Base-by-base conservation (phyloP, 2,329 filamentous ascomycete genomes). In the Plectosphaerella cucumerina region DNA sequence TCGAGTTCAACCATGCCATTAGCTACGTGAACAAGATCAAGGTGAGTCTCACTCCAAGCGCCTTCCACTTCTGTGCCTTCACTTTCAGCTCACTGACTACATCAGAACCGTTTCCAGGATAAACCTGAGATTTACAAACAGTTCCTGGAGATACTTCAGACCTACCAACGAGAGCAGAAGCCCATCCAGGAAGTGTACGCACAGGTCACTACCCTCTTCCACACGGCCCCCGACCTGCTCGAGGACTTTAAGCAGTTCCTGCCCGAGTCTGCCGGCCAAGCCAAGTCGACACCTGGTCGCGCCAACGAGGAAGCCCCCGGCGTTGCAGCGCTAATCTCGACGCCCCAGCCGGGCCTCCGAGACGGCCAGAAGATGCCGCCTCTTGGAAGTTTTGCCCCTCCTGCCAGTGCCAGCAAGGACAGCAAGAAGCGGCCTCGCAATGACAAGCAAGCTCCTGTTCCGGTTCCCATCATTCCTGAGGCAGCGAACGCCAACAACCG, bases 11-110 rank as follows among this genome's bases (percentile, higher is more conserved):
- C 66, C 94, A 99, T 71, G 94, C 94, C 1, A 99, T 99, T 57
- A 97, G 92, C 67, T 99, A 99, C 63, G 94, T 99, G 50, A 99
- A 99, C 67, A 99, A 99, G 73, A 99, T 99, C 63, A 99, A 99
- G 86, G 92, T 94, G 73, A 68, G 80, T 60, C 50, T 39, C n/a
- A 1, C 31, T 21, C 12, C 14, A 12, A 14, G 8, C 35, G 11
- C 18, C 12, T 50, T 51, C 43, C 26, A 39, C n/a, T 35, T 26
- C 17, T 44, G 14, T 35, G 12, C 22, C 15, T 45, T 45, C 43
- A 23, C 21, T 43, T 34, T 17, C 33, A 33, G 39, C 17, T 45
- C 15, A 14, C 54, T 57, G 48, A 53, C 54, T 43, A 49, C 42
- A 47, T 48, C 56, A 96, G 90, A 99, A 97, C 66, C 93, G 94